Conservation (phyloP, 306 rosid genomes). For the Dryas alaskensis region DNA sequence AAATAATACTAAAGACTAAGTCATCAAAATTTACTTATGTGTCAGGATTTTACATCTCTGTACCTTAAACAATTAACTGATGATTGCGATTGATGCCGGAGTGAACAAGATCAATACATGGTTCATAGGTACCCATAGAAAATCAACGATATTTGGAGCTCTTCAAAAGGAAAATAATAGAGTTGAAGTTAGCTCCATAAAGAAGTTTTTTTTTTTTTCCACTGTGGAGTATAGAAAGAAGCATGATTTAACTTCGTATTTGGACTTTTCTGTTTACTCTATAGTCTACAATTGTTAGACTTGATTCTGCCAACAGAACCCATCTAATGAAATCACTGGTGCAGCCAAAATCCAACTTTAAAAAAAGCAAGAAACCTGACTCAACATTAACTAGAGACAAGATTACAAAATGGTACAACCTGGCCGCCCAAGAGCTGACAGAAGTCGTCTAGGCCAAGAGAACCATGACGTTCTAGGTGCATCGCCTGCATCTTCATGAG, state of each 20-base stretch:
- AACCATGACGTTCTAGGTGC: conserved; percentile 49
- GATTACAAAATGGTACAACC: conserved; percentile 64
- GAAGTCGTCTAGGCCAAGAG: conserved; percentile 64
- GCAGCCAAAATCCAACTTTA: background rate
- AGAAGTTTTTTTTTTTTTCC: background rate
- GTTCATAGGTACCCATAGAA: background rate
- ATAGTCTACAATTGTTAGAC: background rate
- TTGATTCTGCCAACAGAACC: background rate
- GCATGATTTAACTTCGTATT: background rate
- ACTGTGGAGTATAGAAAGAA: background rate
- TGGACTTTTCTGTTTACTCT: background rate
- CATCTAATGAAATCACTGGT: background rate
- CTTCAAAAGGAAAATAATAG: background rate
- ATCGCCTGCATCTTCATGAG: conserved; percentile 43
- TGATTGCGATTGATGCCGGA: background rate
- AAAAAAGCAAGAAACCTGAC: too few relatives aligned
- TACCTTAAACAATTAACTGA: background rate
- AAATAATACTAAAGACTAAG: too few relatives aligned
- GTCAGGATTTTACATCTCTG: too few relatives aligned
- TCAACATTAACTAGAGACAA: background rate
- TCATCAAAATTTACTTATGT: too few relatives aligned
- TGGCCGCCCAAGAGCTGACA: conserved; percentile 54
- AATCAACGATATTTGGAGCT: background rate
- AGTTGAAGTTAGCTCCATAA: background rate
- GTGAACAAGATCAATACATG: background rate